A percentile compares a stretch with the other conserved stretches of the same genome.
phyloP scores from a whole-genome alignment of 2,329 filamentous ascomycete genomes.

The Apiospora pterosperma region DNA sequence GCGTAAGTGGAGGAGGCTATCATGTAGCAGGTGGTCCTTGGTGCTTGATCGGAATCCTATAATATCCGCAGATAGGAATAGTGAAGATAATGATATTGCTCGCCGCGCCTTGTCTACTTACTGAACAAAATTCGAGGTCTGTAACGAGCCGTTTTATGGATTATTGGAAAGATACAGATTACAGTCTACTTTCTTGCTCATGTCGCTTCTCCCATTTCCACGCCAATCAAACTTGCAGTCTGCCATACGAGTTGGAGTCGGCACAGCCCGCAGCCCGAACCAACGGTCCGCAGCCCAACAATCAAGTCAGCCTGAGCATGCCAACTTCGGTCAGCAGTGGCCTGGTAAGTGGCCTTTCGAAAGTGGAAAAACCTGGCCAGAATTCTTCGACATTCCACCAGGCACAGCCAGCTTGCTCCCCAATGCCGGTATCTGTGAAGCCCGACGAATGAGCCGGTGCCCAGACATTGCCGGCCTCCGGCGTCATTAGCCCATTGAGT shows the following conservation, averaged over 20 bases:
- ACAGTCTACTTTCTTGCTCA: background rate
- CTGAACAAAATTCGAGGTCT: rapidly evolving
- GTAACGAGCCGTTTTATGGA: background rate
- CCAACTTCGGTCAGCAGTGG: background rate
- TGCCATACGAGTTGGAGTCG: background rate
- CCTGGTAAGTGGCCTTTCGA: background rate
- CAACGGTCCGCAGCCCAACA: background rate
- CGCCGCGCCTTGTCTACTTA: background rate
- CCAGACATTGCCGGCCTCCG: background rate
- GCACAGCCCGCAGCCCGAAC: background rate
- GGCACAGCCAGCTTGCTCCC: background rate
- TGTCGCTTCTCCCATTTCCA: too few relatives aligned
- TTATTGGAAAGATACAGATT: too few relatives aligned
- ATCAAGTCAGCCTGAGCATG: background rate
- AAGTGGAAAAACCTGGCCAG: background rate
- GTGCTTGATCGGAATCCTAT: background rate
- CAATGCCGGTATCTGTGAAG: background rate
- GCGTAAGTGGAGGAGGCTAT: background rate
- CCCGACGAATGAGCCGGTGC: background rate
- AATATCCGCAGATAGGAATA: background rate
- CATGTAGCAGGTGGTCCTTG: background rate
- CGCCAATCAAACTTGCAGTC: background rate
- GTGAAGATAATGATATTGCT: background rate
- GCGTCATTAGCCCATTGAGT: background rate
- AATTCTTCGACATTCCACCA: background rate